Conservation (phyloP, 169 alveolate species). For the Eimeria maxima region DNA sequence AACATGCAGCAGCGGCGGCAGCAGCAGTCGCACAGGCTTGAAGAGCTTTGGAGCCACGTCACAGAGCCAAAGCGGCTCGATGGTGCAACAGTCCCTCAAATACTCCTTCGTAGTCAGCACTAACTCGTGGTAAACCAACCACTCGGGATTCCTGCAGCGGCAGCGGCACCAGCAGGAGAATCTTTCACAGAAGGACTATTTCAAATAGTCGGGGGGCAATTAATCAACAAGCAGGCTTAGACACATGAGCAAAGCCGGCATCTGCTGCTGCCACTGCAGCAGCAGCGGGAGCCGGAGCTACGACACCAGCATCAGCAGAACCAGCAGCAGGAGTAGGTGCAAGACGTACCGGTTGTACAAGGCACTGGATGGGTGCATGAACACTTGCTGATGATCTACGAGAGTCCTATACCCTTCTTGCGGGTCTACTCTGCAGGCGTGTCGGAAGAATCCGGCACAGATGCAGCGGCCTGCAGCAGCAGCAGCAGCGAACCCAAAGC, state of each 20-base stretch:
- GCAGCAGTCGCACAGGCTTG: slow-evolving; percentile 86
- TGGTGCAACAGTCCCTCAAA: slow-evolving; percentile 98
- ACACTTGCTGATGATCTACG: slow-evolving; percentile 98
- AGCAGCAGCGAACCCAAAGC: neutral
- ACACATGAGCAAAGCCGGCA: neutral
- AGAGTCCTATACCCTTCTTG: slow-evolving; percentile 98
- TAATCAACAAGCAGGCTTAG: neutral
- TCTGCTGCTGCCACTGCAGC: neutral
- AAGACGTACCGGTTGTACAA: slow-evolving; percentile 90
- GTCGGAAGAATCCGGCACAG: slow-evolving; percentile 98
- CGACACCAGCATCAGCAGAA: neutral
- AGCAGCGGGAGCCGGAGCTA: neutral
- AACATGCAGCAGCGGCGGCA: neutral
- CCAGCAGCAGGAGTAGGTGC: neutral
- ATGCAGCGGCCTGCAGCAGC: slow-evolving; percentile 86
- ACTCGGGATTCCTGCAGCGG: slow-evolving; percentile 96
- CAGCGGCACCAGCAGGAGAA: neutral
- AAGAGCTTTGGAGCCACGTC: slow-evolving; percentile 99
- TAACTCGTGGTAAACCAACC: slow-evolving; percentile 99
- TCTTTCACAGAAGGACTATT: no score
- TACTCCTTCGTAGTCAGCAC: slow-evolving; percentile 99
- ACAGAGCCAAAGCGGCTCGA: slow-evolving; percentile 98
- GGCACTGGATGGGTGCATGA: slow-evolving; percentile 99
- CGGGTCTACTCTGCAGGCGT: slow-evolving; percentile 98
- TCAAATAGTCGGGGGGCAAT: no score